Evolutionary conservation across 2,329 filamentous ascomycete species (phyloP).

Genomic region (Diaporthe velutina): DNA sequence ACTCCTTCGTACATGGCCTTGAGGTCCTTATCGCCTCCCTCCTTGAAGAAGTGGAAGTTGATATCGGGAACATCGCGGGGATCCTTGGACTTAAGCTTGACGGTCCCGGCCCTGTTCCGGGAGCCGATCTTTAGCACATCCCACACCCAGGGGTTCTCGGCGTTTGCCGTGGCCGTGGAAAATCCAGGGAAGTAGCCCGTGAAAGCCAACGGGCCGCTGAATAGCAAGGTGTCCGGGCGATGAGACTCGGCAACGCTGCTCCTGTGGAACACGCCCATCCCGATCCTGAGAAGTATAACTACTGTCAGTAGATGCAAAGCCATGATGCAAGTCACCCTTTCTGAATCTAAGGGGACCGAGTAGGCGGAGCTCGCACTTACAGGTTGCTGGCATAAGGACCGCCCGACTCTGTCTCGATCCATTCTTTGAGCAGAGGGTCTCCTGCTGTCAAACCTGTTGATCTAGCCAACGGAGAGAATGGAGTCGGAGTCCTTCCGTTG

Average conservation of each 20-base stretch:
- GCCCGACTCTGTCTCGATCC: constrained; percentile 46
- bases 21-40: constrained; percentile 59
- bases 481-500: constrained; percentile 58
- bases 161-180: constrained; percentile 33
- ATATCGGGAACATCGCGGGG: constrained; percentile 73
- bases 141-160: constrained; percentile 31
- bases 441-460: constrained; percentile 62
- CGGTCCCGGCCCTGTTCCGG: constrained; percentile 71
- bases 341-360: neutral
- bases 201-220: neutral
- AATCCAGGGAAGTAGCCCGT: neutral
- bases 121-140: constrained; percentile 60
- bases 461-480: constrained; percentile 44
- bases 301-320: neutral
- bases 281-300: neutral
- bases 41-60: constrained; percentile 67
- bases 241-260: neutral
- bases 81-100: constrained; percentile 70
- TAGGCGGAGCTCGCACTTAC: neutral
- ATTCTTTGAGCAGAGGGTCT: constrained; percentile 62
- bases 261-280: neutral
- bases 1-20: constrained; percentile 43
- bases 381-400: constrained; percentile 20
- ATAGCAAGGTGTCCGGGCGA: neutral
- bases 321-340: neutral